Base-by-base conservation (phyloP, 306 rosid genomes). In the Erythrophleum fordii region DNA sequence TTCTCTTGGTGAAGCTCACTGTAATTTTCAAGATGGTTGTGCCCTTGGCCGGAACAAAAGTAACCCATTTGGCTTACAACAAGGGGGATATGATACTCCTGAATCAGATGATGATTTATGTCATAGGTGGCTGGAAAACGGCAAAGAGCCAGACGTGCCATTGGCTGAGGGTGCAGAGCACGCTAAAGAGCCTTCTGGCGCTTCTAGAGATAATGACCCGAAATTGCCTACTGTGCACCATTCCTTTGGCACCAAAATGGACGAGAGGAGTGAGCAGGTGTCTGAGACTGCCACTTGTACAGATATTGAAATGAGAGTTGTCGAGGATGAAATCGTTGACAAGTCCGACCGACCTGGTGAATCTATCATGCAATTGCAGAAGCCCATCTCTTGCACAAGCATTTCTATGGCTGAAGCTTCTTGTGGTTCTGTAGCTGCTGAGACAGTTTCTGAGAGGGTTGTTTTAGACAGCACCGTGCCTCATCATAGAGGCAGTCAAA, bases 81-180 rank as follows among this genome's bases (percentile, higher is more conserved):
- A 77, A 66, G 70, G 60, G 69, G 80, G 70, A 65, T 56, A 67
- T 45, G 73, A 70, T 77, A 68, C 83, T 73, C 69, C 73, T 8
- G 85, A 86, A 76, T 59, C 55, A 12, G 87, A 86, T 16, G 83
- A 77, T 5, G 89, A 94, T 81, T 81, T 84, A 46, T 82, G 56
- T 69, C 71, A 82, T 0, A 69, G 65, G 79, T 92, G 89, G 93
- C 75, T 91, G 51, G 87, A 71, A 82, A 65, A 78, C 51, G 87
- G 77, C 41, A 75, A 76, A 16, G 94, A 81, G 79, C 62, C 78
- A 6, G 88, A 64, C 73, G 77, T 44, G 44, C 55, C 89, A 37
- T 82, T 61, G 78, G 76, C 84, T 66, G 17, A 89, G 75, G 49
- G 76, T 37, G 34, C 62, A 45, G 17, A 77, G 73, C 20, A 74